Evolutionary conservation across 2,329 filamentous ascomycete genomes (phyloP).

Genomic region (Aspergillus fumigatiaffinis): DNA sequence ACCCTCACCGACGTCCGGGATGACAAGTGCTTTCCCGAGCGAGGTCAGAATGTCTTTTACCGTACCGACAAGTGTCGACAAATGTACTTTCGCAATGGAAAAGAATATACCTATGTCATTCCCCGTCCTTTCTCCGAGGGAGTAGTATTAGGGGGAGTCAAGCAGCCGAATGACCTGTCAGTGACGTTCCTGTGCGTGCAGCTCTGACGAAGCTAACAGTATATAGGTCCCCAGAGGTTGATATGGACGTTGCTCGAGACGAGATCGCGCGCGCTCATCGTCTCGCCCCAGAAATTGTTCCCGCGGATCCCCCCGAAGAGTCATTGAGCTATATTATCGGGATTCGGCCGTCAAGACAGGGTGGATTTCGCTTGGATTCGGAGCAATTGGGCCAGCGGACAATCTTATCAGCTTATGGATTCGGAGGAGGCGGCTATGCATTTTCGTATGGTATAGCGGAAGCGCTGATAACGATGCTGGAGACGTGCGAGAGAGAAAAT

Average conservation of each 20-base stretch:
- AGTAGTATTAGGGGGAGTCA: slow-evolving; percentile 34
- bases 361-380: slow-evolving; percentile 34
- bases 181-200: background rate
- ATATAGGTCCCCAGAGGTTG: slow-evolving; percentile 31
- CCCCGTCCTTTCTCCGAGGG: slow-evolving; percentile 32
- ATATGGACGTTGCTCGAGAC: slow-evolving; percentile 34
- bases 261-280: slow-evolving; percentile 37
- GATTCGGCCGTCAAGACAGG: slow-evolving; percentile 32
- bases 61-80: slow-evolving; percentile 26
- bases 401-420: slow-evolving; percentile 35
- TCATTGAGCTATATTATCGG: slow-evolving; percentile 33
- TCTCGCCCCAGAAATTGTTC: slow-evolving; percentile 35
- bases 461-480: slow-evolving; percentile 33
- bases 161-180: slow-evolving; percentile 31
- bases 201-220: background rate
- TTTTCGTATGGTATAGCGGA: slow-evolving; percentile 37
- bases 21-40: slow-evolving; percentile 32
- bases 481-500: slow-evolving; percentile 27
- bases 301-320: slow-evolving; percentile 25
- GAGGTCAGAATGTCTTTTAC: slow-evolving; percentile 37
- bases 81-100: slow-evolving; percentile 35
- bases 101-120: slow-evolving; percentile 39
- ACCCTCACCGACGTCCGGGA: slow-evolving; percentile 32
- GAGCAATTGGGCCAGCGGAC: slow-evolving; percentile 22
- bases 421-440: slow-evolving; percentile 36